These are phyloP conservation scores for Pythium vanterpoolii DNA, from an alignment of 352 stramenopile genomes.

Conservation along the genomic window DNA sequence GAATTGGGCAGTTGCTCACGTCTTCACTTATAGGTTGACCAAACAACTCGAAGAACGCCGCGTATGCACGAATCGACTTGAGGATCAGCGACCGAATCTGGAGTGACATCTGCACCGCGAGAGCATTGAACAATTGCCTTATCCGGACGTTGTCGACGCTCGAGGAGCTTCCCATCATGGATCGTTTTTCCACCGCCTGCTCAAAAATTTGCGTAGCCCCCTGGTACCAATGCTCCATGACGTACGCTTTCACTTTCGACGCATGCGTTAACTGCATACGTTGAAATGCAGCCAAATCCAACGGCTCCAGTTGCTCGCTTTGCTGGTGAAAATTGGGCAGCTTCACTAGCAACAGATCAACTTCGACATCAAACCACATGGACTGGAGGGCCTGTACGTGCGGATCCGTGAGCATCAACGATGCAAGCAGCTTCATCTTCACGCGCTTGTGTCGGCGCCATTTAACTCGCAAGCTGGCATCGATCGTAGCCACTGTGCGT, in stretches of 20 bases:
- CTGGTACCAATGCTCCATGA: slow-evolving; percentile 68
- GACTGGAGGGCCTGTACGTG: slow-evolving; percentile 53
- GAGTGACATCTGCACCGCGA: slow-evolving; percentile 71
- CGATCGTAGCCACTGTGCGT: background rate
- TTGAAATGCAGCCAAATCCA: slow-evolving; percentile 59
- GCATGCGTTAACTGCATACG: slow-evolving; percentile 48
- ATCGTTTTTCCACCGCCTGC: slow-evolving; percentile 5
- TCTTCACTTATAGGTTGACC: slow-evolving; percentile 1
- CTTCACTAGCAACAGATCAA: slow-evolving; percentile 41
- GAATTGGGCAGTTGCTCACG: background rate
- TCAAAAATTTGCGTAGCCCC: slow-evolving; percentile 49
- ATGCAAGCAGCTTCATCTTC: slow-evolving; percentile 34
- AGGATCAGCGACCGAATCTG: slow-evolving; percentile 64
- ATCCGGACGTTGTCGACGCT: slow-evolving; percentile 23
- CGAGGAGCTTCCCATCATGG: slow-evolving; percentile 11
- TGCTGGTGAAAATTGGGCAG: slow-evolving; percentile 33
- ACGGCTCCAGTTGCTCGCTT: slow-evolving; percentile 18
- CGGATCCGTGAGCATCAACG: slow-evolving; percentile 48
- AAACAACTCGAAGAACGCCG: slow-evolving; percentile 68
- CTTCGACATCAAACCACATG: slow-evolving; percentile 59
- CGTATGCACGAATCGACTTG: slow-evolving; percentile 61
- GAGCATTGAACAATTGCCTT: slow-evolving; percentile 54
- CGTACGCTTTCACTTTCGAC: slow-evolving; percentile 28
- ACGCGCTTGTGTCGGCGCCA: slow-evolving; percentile 33
- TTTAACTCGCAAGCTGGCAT: slow-evolving; percentile 22